A percentile compares a stretch with the other conserved stretches of the same genome.
Evolutionary conservation across 2,329 filamentous ascomycete species (phyloP).

Genomic region (Exutisphaerella laricina): DNA sequence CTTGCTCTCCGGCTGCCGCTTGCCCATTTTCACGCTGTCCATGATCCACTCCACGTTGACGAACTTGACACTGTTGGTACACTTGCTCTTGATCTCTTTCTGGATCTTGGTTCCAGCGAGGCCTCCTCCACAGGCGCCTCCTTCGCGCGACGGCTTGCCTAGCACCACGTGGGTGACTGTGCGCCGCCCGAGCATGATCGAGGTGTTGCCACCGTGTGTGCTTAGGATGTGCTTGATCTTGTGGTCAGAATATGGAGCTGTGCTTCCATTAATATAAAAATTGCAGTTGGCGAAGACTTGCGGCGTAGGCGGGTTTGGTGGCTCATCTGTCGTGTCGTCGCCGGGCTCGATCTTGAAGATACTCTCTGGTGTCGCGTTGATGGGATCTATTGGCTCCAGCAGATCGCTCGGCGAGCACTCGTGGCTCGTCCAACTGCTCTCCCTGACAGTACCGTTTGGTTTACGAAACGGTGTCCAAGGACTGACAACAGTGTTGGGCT

Average conservation of each 20-base stretch:
- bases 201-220: constrained; percentile 66
- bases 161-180: constrained; percentile 83
- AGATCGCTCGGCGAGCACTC: constrained; percentile 29
- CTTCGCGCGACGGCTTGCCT: constrained; percentile 49
- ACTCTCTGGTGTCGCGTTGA: constrained; percentile 1
- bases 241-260: constrained; percentile 79
- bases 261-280: constrained; percentile 85
- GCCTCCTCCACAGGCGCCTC: constrained; percentile 62
- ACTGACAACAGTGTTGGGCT: constrained; percentile 27
- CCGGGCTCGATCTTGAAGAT: not conserved
- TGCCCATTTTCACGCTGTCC: constrained; percentile 74
- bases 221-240: constrained; percentile 73
- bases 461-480: constrained; percentile 30
- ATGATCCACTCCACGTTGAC: constrained; percentile 79
- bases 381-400: constrained; percentile 24
- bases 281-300: constrained; percentile 56
- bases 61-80: constrained; percentile 69
- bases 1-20: constrained; percentile 65
- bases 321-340: not conserved
- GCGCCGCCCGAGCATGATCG: constrained; percentile 64
- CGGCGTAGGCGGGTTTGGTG: constrained; percentile 9
- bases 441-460: constrained; percentile 26
- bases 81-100: constrained; percentile 64
- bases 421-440: constrained; percentile 32
- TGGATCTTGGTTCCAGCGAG: constrained; percentile 74